Evolutionary conservation across 2,329 filamentous ascomycete species (phyloP).

Genomic region (Samsoniella hepiali): DNA sequence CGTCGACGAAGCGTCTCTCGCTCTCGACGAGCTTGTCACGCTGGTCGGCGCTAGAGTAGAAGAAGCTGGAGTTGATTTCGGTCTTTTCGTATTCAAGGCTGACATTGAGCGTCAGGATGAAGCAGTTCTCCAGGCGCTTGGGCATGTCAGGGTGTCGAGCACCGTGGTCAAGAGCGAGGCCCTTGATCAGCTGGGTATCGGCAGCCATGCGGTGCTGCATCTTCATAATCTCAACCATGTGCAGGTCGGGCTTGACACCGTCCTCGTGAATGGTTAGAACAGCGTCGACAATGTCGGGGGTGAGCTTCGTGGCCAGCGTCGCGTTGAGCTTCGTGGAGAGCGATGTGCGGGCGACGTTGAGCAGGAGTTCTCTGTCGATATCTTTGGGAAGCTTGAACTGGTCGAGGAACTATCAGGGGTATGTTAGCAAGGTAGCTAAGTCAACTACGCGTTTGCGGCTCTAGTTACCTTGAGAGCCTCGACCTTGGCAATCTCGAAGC

Average conservation of each 20-base stretch:
- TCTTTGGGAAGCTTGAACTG: constrained; percentile 84
- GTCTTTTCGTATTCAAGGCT: constrained; percentile 98
- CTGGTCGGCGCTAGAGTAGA: constrained; percentile 96
- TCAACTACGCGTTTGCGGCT: constrained; percentile 9
- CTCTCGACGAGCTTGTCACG: constrained; percentile 97
- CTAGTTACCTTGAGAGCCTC: constrained; percentile 75
- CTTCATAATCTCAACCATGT: constrained; percentile 99
- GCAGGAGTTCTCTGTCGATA: constrained; percentile 88
- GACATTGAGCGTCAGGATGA: constrained; percentile 92
- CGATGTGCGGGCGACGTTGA: constrained; percentile 90
- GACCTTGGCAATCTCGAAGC: constrained; percentile 93
- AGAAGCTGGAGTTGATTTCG: constrained; percentile 98
- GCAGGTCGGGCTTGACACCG: constrained; percentile 88
- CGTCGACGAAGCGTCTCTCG: constrained; percentile 91
- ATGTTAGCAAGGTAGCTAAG: not conserved
- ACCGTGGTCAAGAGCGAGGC: constrained; percentile 90
- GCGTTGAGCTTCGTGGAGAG: constrained; percentile 93
- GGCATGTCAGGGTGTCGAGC: constrained; percentile 98
- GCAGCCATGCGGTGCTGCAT: constrained; percentile 98
- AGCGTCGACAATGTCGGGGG: constrained; percentile 91
- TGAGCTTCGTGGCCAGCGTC: constrained; percentile 84
- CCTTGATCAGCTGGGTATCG: constrained; percentile 92
- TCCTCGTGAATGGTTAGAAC: constrained; percentile 91
- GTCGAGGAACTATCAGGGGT: constrained; percentile 73
- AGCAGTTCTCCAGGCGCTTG: constrained; percentile 91